Conservation (phyloP, 2,329 filamentous ascomycete species). For the Fusarium subtropicale region DNA sequence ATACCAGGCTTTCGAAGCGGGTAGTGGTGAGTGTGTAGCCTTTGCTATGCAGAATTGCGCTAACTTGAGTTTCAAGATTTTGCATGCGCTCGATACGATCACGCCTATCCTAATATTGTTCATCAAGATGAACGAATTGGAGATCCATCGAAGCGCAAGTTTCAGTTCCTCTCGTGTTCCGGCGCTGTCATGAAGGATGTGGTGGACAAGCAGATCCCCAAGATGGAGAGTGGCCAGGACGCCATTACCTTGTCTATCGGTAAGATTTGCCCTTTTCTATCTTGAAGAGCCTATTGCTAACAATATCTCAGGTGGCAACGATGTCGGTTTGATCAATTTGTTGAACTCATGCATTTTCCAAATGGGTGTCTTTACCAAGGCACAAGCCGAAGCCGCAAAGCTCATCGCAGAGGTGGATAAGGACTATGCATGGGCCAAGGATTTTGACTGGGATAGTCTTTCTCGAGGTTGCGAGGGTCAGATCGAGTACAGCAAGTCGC, state of each 20-base stretch:
- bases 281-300: too few species aligned
- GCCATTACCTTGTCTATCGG: slow-evolving; percentile 11
- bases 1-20: not conserved
- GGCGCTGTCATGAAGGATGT: slow-evolving; percentile 16
- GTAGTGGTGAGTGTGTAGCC: not conserved
- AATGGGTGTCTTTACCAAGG: not conserved
- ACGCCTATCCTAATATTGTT: slow-evolving; percentile 15
- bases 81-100: slow-evolving; percentile 9
- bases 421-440: not conserved
- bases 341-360: slow-evolving; percentile 8
- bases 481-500: not conserved
- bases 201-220: slow-evolving; percentile 3
- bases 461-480: not conserved
- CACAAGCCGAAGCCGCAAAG: not conserved
- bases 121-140: slow-evolving; percentile 1
- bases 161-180: slow-evolving; percentile 15
- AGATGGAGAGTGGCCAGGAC: not conserved
- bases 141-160: not conserved
- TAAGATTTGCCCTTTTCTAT: not conserved
- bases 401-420: not conserved
- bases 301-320: slow-evolving; percentile 1
- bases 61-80: not conserved
- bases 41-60: not conserved
- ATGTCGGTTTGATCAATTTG: not conserved
- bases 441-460: not conserved